phyloP scores from a whole-genome alignment of 2,329 filamentous ascomycete genomes.

The Huntiella omanensis region DNA sequence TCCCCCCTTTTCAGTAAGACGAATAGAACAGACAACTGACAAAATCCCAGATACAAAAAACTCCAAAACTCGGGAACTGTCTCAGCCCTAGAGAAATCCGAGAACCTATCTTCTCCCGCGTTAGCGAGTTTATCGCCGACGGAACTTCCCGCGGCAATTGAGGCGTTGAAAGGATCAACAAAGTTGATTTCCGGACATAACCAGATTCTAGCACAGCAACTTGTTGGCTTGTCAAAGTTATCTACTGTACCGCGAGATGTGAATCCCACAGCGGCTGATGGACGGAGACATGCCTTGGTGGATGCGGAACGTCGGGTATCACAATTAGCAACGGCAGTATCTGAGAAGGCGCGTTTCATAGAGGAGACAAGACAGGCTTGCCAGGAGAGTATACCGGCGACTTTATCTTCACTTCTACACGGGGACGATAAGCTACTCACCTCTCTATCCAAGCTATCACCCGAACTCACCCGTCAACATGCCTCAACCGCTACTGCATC shows the following conservation, averaged over 20 bases:
- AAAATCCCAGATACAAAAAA: conserved; percentile 25
- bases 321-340: too few species aligned
- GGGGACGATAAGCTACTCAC: neutral
- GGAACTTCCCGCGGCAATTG: conserved; percentile 41
- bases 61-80: conserved; percentile 30
- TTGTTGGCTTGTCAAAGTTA: conserved; percentile 36
- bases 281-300: too few species aligned
- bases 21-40: neutral
- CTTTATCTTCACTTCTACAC: neutral
- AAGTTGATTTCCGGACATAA: conserved; percentile 44
- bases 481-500: neutral
- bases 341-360: too few species aligned
- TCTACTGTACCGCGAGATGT: too few species aligned
- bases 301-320: too few species aligned
- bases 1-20: neutral
- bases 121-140: conserved; percentile 33
- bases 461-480: neutral
- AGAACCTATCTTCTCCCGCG: conserved; percentile 25
- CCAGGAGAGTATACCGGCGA: neutral
- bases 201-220: conserved; percentile 40
- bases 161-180: conserved; percentile 45
- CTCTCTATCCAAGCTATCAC: neutral
- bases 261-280: too few species aligned
- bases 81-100: conserved; percentile 24
- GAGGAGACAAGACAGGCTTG: too few species aligned